Conservation (phyloP, 192 early-diverging fungal genomes). For the Funneliformis mosseae region DNA sequence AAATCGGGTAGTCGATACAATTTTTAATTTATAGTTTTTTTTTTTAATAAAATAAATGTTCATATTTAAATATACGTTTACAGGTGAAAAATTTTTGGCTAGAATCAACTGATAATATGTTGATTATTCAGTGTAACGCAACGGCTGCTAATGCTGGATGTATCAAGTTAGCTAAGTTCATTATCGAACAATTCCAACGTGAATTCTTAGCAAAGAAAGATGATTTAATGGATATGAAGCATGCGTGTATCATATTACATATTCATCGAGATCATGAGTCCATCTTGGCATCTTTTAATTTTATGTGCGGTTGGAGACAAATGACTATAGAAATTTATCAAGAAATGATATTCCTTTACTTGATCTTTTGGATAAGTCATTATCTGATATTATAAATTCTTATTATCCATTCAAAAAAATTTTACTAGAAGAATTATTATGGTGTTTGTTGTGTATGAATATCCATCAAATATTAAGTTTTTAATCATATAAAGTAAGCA, state of each 20-base stretch:
- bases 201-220: background rate
- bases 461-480: background rate
- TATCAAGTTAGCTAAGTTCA: constrained; percentile 28
- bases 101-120: constrained; percentile 7
- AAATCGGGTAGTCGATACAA: background rate
- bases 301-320: constrained; percentile 31
- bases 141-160: constrained; percentile 10
- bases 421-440: constrained; percentile 25
- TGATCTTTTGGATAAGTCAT: constrained; percentile 1
- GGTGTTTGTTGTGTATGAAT: constrained; percentile 32
- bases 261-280: constrained; percentile 29
- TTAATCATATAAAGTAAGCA: constrained; percentile 24
- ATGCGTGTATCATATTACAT: constrained; percentile 31
- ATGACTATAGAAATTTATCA: constrained; percentile 28
- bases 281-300: constrained; percentile 6
- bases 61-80: background rate
- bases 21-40: background rate
- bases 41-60: background rate
- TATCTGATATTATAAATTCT: constrained; percentile 14
- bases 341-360: constrained; percentile 12
- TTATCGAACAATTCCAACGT: constrained; percentile 11
- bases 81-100: constrained; percentile 22
- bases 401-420: constrained; percentile 30
- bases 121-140: constrained; percentile 22
- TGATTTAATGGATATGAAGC: background rate